A percentile compares a stretch with the other conserved stretches of the same genome.
These are phyloP conservation scores for Vigna trinervia DNA, from an alignment of 306 rosid species.

Conservation along the genomic window DNA sequence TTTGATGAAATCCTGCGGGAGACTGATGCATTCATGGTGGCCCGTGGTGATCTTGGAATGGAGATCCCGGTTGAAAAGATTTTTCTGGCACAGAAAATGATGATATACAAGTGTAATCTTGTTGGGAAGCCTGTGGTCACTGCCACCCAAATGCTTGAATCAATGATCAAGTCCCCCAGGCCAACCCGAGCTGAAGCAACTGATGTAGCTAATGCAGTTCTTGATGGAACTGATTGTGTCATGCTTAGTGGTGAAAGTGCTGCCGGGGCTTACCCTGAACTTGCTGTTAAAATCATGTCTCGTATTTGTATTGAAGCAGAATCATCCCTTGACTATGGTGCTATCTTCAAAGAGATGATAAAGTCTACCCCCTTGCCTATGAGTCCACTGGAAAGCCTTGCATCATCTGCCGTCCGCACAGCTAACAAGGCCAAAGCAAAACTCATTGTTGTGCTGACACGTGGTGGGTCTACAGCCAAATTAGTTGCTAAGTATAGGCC, in stretches of 20 bases:
- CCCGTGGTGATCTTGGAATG: constrained; percentile 99
- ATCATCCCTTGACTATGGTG: constrained; percentile 89
- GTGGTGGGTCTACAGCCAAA: constrained; percentile 91
- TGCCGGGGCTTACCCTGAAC: constrained; percentile 92
- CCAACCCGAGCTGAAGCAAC: constrained; percentile 98
- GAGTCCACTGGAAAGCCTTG: constrained; percentile 99
- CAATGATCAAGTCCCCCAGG: constrained; percentile 96
- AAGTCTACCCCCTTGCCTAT: constrained; percentile 92
- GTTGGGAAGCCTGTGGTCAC: constrained; percentile 97
- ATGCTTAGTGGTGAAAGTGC: constrained; percentile 99
- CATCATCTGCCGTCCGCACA: constrained; percentile 93
- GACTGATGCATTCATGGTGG: constrained; percentile 98
- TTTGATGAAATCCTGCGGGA: constrained; percentile 95
- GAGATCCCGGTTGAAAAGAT: constrained; percentile 98
- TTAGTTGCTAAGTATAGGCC: constrained; percentile 94
- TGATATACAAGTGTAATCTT: constrained; percentile 96
- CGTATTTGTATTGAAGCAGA: constrained; percentile 94
- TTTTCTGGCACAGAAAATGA: constrained; percentile 95
- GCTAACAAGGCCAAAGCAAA: constrained; percentile 92
- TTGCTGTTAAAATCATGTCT: constrained; percentile 93
- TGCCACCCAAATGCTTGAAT: constrained; percentile 98
- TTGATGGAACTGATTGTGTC: constrained; percentile 95
- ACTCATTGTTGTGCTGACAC: constrained; percentile 88
- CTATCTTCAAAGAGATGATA: constrained; percentile 95
- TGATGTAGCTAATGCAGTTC: constrained; percentile 94